Evolutionary conservation across 2,329 filamentous ascomycete species (phyloP).

Genomic region (Xylaria sp.): DNA sequence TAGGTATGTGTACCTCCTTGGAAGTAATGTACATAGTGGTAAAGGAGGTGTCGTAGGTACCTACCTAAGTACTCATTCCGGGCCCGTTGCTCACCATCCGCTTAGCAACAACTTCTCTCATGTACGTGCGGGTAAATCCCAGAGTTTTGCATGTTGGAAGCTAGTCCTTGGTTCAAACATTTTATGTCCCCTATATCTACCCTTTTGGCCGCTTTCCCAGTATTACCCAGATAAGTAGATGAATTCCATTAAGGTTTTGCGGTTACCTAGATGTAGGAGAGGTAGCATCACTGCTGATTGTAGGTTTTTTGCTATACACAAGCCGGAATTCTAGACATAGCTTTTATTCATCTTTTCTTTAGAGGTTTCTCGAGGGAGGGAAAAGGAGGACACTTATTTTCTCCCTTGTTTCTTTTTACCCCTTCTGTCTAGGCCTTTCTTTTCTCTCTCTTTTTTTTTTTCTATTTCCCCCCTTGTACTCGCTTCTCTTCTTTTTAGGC

Average conservation of each 20-base stretch:
- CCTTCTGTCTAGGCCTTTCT: not conserved
- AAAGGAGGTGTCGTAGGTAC: not conserved
- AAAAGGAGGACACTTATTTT: not conserved
- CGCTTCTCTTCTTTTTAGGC: constrained; percentile 29
- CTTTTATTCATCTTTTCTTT: not conserved
- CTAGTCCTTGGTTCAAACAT: not conserved
- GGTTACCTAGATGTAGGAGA: not conserved
- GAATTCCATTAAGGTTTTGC: too few species aligned
- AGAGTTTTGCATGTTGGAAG: not conserved
- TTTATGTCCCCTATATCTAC: too few species aligned
- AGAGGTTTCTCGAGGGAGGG: too few species aligned
- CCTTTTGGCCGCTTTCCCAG: too few species aligned
- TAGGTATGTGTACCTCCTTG: not conserved
- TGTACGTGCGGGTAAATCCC: not conserved
- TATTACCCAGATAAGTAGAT: too few species aligned
- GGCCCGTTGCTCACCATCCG: not conserved
- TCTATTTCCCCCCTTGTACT: not conserved
- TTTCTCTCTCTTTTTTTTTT: not conserved
- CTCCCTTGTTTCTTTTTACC: not conserved
- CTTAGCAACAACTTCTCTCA: not conserved
- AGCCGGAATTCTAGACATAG: not conserved
- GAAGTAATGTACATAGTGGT: not conserved
- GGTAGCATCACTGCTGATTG: not conserved
- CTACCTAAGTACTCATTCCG: not conserved
- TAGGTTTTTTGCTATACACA: constrained; percentile 4